These are phyloP conservation scores for Wickerhamiella qilinensis DNA, from an alignment of 805 yeast species.

Conservation along the genomic window DNA sequence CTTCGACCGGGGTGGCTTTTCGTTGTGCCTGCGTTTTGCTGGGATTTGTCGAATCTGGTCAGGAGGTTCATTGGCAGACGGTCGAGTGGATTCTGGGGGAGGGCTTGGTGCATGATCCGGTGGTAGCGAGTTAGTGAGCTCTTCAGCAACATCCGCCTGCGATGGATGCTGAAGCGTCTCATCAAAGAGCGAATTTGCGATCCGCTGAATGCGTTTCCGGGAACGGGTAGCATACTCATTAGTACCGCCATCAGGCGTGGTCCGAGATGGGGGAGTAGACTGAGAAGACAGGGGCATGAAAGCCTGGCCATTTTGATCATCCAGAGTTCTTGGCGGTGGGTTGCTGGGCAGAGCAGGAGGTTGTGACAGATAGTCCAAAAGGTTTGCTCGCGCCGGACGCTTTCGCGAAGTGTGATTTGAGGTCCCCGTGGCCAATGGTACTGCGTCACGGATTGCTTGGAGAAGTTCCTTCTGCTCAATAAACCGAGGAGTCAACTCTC, in stretches of 20 bases:
- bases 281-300: too few species aligned
- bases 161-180: too few species aligned
- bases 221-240: too few species aligned
- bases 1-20: too few species aligned
- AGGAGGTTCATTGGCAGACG: too few species aligned
- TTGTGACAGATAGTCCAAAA: not conserved
- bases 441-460: not conserved
- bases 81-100: too few species aligned
- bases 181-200: not conserved
- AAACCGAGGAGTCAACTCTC: not conserved
- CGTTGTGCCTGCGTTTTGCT: not conserved
- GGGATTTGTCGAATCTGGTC: not conserved
- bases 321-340: not conserved
- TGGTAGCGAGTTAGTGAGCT: too few species aligned
- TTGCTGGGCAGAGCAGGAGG: not conserved
- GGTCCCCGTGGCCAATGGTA: not conserved
- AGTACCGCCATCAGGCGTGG: too few species aligned
- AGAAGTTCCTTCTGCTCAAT: not conserved
- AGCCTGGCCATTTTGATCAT: too few species aligned
- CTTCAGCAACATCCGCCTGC: too few species aligned
- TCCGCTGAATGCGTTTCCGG: not conserved
- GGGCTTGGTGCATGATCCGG: too few species aligned
- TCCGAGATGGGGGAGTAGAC: too few species aligned
- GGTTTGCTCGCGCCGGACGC: not conserved
- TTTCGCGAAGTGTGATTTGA: not conserved